Conservation (phyloP, 139 green algal species). For the Volvox africanus region DNA sequence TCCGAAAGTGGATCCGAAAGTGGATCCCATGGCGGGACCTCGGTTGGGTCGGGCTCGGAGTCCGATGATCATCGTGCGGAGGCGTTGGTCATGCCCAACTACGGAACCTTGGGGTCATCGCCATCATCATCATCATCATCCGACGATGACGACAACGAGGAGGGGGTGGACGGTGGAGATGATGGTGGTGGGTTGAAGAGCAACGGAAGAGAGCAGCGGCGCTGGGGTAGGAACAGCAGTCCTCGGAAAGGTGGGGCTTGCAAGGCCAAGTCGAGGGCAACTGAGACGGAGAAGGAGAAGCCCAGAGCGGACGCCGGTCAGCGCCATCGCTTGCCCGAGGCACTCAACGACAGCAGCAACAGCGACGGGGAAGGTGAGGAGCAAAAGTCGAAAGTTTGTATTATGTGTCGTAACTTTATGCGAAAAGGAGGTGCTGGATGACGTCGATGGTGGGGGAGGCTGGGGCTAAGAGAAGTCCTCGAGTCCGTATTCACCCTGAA, state of each 20-base stretch:
- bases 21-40: not conserved
- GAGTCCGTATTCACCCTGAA: no score
- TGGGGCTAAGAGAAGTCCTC: no score
- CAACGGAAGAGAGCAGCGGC: no score
- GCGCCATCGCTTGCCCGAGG: not conserved
- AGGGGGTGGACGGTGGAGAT: not conserved
- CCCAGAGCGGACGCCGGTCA: not conserved
- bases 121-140: not conserved
- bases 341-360: not conserved
- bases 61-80: not conserved
- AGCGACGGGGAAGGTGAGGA: slow-evolving; percentile 6
- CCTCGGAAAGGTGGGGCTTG: not conserved
- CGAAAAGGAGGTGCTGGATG: no score
- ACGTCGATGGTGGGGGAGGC: no score
- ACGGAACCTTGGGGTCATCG: not conserved
- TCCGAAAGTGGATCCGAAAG: not conserved
- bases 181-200: no score
- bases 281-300: not conserved
- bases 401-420: no score
- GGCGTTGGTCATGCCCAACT: slow-evolving; percentile 17
- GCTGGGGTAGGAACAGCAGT: no score
- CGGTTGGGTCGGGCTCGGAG: not conserved
- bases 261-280: not conserved
- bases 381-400: no score
- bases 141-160: not conserved